Evolutionary conservation across 257 asterid genomes (phyloP).

Genomic region (Craterostigma plantagineum): DNA sequence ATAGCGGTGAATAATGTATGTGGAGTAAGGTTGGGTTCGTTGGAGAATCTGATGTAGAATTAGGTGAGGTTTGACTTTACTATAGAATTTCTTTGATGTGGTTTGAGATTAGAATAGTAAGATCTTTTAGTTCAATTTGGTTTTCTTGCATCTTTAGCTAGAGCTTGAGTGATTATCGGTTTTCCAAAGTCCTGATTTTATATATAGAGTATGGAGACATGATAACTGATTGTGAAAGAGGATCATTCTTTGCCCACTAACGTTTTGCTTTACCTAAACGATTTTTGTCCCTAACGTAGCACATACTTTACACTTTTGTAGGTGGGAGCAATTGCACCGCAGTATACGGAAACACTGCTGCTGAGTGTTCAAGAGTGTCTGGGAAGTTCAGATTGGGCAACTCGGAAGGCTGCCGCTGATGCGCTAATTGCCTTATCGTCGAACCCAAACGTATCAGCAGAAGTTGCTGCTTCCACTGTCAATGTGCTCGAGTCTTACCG

Average conservation of each 20-base stretch:
- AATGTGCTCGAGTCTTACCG: constrained; percentile 73
- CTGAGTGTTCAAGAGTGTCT: constrained; percentile 77
- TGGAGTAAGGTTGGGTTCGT: too few relatives aligned
- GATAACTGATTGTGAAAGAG: too few relatives aligned
- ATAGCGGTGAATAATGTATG: too few relatives aligned
- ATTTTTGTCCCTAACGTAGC: neutral
- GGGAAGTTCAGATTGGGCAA: constrained; percentile 84
- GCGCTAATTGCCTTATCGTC: constrained; percentile 48
- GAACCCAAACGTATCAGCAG: constrained; percentile 41
- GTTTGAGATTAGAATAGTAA: too few relatives aligned
- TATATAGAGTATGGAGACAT: too few relatives aligned
- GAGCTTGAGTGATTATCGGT: too few relatives aligned
- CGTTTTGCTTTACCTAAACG: neutral
- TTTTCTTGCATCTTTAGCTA: too few relatives aligned
- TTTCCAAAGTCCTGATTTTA: too few relatives aligned
- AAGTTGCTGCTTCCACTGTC: constrained; percentile 59
- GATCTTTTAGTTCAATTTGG: too few relatives aligned
- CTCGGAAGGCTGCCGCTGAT: constrained; percentile 96
- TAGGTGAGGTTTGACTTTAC: too few relatives aligned
- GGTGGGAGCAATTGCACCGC: constrained; percentile 88
- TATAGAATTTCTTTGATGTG: too few relatives aligned
- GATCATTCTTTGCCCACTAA: neutral
- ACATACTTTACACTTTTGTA: constrained; percentile 8
- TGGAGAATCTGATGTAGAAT: too few relatives aligned
- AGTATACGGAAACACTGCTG: constrained; percentile 54